These are phyloP conservation scores for Tagetes patula DNA, from an alignment of 129 eudicot genomes.

Conservation along the genomic window DNA sequence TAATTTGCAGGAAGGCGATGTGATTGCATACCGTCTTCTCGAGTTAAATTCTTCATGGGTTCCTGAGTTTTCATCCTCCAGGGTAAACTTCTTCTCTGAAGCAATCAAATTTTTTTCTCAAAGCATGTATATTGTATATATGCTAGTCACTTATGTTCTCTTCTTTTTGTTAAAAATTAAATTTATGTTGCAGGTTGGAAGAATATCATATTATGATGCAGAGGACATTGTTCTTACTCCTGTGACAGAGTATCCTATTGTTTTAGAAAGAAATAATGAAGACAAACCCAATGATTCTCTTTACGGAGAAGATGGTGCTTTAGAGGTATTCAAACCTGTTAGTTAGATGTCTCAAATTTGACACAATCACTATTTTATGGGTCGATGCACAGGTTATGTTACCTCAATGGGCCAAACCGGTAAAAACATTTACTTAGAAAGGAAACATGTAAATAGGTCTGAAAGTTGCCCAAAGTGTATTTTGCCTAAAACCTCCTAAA, in stretches of 20 bases:
- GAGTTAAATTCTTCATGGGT: slow-evolving; percentile 82
- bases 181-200: slow-evolving; percentile 61
- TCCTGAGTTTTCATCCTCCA: slow-evolving; percentile 76
- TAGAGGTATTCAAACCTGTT: slow-evolving; percentile 63
- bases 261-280: slow-evolving; percentile 43
- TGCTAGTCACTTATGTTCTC: not conserved
- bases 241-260: slow-evolving; percentile 67
- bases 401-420: not conserved
- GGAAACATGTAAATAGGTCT: slow-evolving; percentile 1
- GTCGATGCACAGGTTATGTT: slow-evolving; percentile 5
- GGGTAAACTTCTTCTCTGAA: slow-evolving; percentile 45
- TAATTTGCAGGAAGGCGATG: slow-evolving; percentile 69
- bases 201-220: slow-evolving; percentile 57
- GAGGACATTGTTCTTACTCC: slow-evolving; percentile 53
- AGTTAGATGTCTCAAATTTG: not conserved
- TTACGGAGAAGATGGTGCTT: slow-evolving; percentile 81
- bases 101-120: not conserved
- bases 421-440: slow-evolving; percentile 1
- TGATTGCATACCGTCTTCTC: slow-evolving; percentile 85
- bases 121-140: slow-evolving; percentile 12
- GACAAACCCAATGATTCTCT: slow-evolving; percentile 57
- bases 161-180: not conserved
- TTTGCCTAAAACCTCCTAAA: not conserved
- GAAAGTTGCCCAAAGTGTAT: slow-evolving; percentile 6
- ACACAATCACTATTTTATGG: not conserved